Evolutionary conservation across 2,329 filamentous ascomycete species (phyloP), one percentile per base, ranked within the genome.

Genomic region (Cladophialophora chaetospira): DNA sequence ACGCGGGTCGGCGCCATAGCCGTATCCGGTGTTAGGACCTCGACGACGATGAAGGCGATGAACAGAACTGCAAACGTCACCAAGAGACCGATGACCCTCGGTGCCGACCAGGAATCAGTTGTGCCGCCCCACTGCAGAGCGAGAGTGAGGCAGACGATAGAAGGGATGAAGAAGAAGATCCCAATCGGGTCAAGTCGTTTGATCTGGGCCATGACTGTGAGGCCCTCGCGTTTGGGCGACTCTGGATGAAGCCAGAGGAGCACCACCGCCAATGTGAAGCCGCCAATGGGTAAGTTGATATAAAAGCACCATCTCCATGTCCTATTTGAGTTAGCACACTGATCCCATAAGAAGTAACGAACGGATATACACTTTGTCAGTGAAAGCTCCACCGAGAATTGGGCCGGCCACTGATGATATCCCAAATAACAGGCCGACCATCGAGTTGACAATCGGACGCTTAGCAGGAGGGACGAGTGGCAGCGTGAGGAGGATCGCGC

Each of bases 21-120:
- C 42, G 72, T 71, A 15, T 81, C 78, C 13, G 74, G 72, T 55
- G 75, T 71, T 66, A 73, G 73, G 31, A 75, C 56, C 69, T 77
- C 72, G 51, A 81, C 69, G 45, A 65, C 72, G 28, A 78, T 61
- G 58, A 85, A 86, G 17, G 77, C 57, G 23, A 68, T 53, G 9
- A 66, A 57, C 11, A 73, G 51, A 21, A 72, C 11, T 0, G 64
- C 63, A 56, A 78, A 78, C 3, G 82, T 68, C 1, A 79, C 71
- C 23, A 82, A 75, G 4, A 82, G 68, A 0, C 71, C 73, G 46
- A 80, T 76, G 47, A 81, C 72, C 6, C 70, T 72, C 5, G 65
- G 66, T 58, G 70, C 72, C 23, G 61, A 65, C 78, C 78, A 81
- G 1, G 69, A 35, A 31, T 76, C 73, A 28, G 68, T 73, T 8